Evolutionary conservation across 805 yeast species (phyloP).

Genomic region (Wickerhamomyces xylosicus): DNA sequence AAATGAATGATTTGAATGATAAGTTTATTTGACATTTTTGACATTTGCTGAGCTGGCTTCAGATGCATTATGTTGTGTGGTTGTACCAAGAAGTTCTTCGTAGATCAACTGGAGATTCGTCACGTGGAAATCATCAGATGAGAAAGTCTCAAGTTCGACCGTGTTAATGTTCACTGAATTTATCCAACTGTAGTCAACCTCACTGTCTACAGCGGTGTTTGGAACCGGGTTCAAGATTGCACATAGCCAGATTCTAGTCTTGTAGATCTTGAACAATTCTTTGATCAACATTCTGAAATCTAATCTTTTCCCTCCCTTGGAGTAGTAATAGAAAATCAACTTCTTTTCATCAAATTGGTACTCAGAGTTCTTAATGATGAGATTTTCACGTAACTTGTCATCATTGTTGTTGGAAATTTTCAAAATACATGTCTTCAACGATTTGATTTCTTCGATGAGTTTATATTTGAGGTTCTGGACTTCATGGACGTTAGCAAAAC

Average conservation of each 20-base stretch:
- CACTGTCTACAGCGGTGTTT: background rate
- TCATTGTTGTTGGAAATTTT: slow-evolving; percentile 25
- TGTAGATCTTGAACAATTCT: slow-evolving; percentile 65
- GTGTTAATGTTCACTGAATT: slow-evolving; percentile 3
- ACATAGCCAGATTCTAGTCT: slow-evolving; percentile 77
- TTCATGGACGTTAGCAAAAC: slow-evolving; percentile 71
- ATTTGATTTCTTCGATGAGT: slow-evolving; percentile 62
- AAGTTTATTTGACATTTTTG: no score
- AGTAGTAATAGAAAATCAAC: slow-evolving; percentile 58
- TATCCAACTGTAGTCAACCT: background rate
- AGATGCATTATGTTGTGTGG: no score
- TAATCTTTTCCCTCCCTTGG: slow-evolving; percentile 41
- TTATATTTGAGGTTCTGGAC: slow-evolving; percentile 50
- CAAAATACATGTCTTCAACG: slow-evolving; percentile 53
- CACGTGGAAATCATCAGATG: slow-evolving; percentile 18
- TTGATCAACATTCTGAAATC: slow-evolving; percentile 68
- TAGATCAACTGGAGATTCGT: slow-evolving; percentile 10
- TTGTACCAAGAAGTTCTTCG: slow-evolving; percentile 3
- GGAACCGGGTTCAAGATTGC: slow-evolving; percentile 26
- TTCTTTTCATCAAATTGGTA: slow-evolving; percentile 77
- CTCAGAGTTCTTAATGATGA: slow-evolving; percentile 54
- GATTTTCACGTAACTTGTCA: slow-evolving; percentile 35
- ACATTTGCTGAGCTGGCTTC: no score
- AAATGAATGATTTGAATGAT: no score
- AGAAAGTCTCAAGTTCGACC: slow-evolving; percentile 8